Evolutionary conservation across 2,329 filamentous ascomycete species (phyloP).

Genomic region (Colletotrichum echinochloae): DNA sequence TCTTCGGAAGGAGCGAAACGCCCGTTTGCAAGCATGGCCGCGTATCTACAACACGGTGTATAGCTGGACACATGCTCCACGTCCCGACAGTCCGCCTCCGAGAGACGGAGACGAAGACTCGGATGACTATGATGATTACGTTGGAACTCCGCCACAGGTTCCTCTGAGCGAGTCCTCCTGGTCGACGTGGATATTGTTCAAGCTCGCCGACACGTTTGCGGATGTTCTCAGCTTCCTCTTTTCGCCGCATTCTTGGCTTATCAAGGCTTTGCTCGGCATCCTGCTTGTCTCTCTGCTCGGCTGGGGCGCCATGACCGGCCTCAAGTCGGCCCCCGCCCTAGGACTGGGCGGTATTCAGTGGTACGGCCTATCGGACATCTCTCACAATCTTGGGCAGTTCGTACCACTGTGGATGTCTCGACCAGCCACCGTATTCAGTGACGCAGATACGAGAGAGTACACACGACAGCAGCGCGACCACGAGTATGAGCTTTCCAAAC

Average conservation of each 20-base stretch:
- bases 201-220: slow-evolving; percentile 21
- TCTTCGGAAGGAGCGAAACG: slow-evolving; percentile 26
- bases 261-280: slow-evolving; percentile 15
- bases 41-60: slow-evolving; percentile 24
- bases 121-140: neutral
- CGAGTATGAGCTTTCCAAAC: slow-evolving; percentile 47
- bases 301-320: slow-evolving; percentile 19
- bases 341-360: slow-evolving; percentile 39
- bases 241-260: slow-evolving; percentile 21
- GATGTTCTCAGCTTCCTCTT: slow-evolving; percentile 21
- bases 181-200: slow-evolving; percentile 23
- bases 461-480: slow-evolving; percentile 43
- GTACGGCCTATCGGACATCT: slow-evolving; percentile 44
- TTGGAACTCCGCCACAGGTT: neutral
- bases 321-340: slow-evolving; percentile 16
- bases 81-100: slow-evolving; percentile 13
- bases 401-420: slow-evolving; percentile 43
- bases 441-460: slow-evolving; percentile 31
- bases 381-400: slow-evolving; percentile 46
- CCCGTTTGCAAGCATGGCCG: slow-evolving; percentile 27
- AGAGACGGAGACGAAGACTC: neutral
- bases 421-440: slow-evolving; percentile 31
- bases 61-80: slow-evolving; percentile 27
- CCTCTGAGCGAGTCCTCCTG: slow-evolving; percentile 15
- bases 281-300: neutral